phyloP scores from a whole-genome alignment of 129 eudicot genomes.

The Erigeron canadensis region DNA sequence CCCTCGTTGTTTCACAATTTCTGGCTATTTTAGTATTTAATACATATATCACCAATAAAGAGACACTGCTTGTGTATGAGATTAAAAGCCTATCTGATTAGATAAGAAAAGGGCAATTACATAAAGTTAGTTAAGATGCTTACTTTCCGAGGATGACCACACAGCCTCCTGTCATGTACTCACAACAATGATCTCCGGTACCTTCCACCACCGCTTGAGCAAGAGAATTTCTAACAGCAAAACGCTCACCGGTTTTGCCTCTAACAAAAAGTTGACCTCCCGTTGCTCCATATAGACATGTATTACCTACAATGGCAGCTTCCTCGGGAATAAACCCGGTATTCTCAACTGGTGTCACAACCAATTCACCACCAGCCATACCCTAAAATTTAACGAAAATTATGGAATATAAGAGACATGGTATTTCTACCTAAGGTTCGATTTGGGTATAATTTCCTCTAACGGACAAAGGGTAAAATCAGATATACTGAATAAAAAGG shows the following conservation, averaged over 20 bases:
- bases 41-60: too few relatives aligned
- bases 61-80: neutral
- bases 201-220: conserved; percentile 99
- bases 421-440: neutral
- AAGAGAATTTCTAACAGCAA: conserved; percentile 96
- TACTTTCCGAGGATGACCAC: conserved; percentile 95
- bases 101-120: neutral
- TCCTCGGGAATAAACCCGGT: conserved; percentile 85
- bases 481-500: neutral
- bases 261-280: conserved; percentile 92
- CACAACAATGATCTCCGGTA: conserved; percentile 94
- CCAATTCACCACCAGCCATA: conserved; percentile 99
- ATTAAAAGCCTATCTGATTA: neutral
- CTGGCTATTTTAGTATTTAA: too few relatives aligned
- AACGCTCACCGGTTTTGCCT: conserved; percentile 99
- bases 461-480: neutral
- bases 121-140: conserved; percentile 20
- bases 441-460: neutral
- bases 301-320: conserved; percentile 93
- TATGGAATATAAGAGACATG: neutral
- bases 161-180: conserved; percentile 99
- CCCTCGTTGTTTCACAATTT: too few relatives aligned
- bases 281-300: conserved; percentile 96
- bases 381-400: conserved; percentile 46
- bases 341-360: conserved; percentile 74